Percentiles rank a stretch among this genome's conserved stretches.
phyloP scores from a whole-genome alignment of 108 stramenopile genomes.

The Discostella stelligeroides region DNA sequence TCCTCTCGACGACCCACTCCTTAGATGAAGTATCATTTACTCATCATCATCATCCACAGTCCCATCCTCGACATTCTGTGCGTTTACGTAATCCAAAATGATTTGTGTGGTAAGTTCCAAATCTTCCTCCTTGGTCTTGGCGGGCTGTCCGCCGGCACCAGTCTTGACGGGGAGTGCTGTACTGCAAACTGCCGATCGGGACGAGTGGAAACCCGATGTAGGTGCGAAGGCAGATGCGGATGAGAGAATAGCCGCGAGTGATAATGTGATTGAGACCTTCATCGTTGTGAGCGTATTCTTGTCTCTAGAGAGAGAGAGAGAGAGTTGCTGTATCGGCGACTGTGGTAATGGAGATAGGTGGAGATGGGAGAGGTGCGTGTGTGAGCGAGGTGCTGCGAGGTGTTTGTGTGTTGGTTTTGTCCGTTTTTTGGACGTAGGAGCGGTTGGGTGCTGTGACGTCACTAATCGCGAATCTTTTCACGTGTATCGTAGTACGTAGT shows the following conservation, averaged over 20 bases:
- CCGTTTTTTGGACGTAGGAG: no score
- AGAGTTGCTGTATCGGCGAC: no score
- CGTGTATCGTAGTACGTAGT: no score
- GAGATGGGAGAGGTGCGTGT: not conserved
- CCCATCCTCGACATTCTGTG: constrained; percentile 6
- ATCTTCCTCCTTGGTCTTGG: constrained; percentile 28
- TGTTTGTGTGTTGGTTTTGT: no score
- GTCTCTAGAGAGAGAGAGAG: no score
- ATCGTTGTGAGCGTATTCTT: constrained; percentile 1
- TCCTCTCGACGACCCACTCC: no score
- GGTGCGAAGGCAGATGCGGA: constrained; percentile 15
- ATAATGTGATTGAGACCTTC: constrained; percentile 18
- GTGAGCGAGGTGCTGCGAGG: no score
- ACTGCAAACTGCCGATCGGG: not conserved
- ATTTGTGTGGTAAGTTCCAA: constrained; percentile 30
- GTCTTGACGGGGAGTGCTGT: not conserved
- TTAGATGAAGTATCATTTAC: constrained; percentile 1
- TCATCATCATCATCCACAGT: constrained; percentile 22
- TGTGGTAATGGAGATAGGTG: no score
- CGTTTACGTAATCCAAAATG: constrained; percentile 25
- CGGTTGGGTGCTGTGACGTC: no score
- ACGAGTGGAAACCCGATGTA: not conserved
- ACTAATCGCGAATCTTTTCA: no score
- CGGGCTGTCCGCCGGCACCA: constrained; percentile 11
- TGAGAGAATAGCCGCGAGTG: constrained; percentile 20